A percentile compares a stretch with the other conserved stretches of the same genome.
Conservation (phyloP, 495 filamentous ascomycete species). For the Penicillium alfredii region DNA sequence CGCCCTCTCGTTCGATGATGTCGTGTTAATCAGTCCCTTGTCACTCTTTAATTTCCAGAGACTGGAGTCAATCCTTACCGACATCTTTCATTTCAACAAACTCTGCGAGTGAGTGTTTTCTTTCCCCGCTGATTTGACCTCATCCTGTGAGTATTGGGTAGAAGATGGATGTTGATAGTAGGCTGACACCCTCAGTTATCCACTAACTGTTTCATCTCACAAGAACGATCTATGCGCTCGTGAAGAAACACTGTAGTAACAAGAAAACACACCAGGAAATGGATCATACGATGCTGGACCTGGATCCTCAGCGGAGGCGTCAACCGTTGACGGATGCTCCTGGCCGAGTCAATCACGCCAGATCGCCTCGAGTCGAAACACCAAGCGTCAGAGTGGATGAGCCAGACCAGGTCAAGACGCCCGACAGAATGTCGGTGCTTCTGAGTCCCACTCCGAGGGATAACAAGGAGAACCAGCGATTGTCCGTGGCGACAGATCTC, state of each 20-base stretch:
- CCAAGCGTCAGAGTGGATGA: constrained; percentile 19
- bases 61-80: constrained; percentile 10
- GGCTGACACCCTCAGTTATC: background rate
- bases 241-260: background rate
- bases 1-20: constrained; percentile 9
- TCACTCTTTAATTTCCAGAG: constrained; percentile 13
- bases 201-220: background rate
- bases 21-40: constrained; percentile 6
- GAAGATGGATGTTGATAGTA: background rate
- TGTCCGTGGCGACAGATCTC: constrained; percentile 50
- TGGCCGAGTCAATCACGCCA: constrained; percentile 39
- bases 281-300: constrained; percentile 17
- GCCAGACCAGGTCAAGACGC: constrained; percentile 23
- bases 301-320: constrained; percentile 28
- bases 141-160: constrained; percentile 1
- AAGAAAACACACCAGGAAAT: constrained; percentile 5
- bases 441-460: constrained; percentile 29
- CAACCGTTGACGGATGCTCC: constrained; percentile 47
- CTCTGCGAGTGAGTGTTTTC: constrained; percentile 4
- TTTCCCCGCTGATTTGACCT: background rate
- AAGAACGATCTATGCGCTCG: background rate
- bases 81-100: background rate
- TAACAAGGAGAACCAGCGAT: constrained; percentile 46
- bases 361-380: constrained; percentile 21
- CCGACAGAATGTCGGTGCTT: constrained; percentile 34